Evolutionary conservation across 2,329 filamentous ascomycete genomes (phyloP).

Genomic region (Beauveria medogensis): DNA sequence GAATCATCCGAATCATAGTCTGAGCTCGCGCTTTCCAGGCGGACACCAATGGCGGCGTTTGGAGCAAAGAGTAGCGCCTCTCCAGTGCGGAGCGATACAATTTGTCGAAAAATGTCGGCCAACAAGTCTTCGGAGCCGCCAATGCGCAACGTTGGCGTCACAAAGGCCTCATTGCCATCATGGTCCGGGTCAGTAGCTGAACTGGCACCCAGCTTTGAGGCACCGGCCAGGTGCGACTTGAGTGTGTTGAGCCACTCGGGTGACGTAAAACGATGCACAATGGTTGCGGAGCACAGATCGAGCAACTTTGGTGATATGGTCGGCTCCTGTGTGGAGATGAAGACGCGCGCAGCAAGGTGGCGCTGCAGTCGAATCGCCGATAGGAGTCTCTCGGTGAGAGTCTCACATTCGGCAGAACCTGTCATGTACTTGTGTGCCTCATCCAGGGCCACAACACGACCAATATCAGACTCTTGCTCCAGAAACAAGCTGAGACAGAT

Average conservation of each 20-base stretch:
- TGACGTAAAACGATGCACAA: slow-evolving; percentile 61
- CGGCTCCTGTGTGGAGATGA: slow-evolving; percentile 68
- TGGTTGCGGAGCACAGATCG: slow-evolving; percentile 57
- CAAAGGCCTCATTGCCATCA: neutral
- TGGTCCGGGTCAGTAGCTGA: neutral
- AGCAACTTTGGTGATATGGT: slow-evolving; percentile 58
- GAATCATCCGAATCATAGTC: neutral
- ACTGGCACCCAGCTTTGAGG: neutral
- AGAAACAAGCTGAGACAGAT: slow-evolving; percentile 59
- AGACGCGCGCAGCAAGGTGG: slow-evolving; percentile 54
- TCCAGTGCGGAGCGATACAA: slow-evolving; percentile 34
- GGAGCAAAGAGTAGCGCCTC: slow-evolving; percentile 41
- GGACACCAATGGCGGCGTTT: slow-evolving; percentile 30
- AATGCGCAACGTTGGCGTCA: neutral
- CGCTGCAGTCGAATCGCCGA: slow-evolving; percentile 58
- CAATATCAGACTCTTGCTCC: slow-evolving; percentile 36
- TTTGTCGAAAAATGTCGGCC: slow-evolving; percentile 30
- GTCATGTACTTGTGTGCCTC: slow-evolving; percentile 71
- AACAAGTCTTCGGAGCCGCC: neutral
- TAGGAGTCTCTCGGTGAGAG: slow-evolving; percentile 52
- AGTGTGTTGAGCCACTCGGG: slow-evolving; percentile 48
- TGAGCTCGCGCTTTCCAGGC: neutral
- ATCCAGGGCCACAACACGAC: slow-evolving; percentile 59
- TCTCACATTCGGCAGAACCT: slow-evolving; percentile 40
- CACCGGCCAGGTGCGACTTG: slow-evolving; percentile 32